phyloP scores from a whole-genome alignment of 1,284 basidiomycete species.

The Athelia psychrophila region DNA sequence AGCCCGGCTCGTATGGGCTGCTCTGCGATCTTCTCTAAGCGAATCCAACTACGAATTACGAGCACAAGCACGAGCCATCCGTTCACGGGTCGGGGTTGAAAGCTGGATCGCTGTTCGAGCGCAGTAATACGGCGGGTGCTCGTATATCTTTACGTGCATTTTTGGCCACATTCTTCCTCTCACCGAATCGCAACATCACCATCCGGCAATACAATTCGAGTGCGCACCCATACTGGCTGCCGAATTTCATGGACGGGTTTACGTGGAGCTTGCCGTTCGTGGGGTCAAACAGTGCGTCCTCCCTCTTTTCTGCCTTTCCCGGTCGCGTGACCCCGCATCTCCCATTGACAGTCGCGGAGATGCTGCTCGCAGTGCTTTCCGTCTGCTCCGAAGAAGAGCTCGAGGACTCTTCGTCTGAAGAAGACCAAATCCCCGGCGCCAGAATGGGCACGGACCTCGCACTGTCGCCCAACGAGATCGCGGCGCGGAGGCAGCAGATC shows the following conservation, averaged over 20 bases:
- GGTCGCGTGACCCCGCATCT: constrained; percentile 1
- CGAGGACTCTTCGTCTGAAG: constrained; percentile 55
- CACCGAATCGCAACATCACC: constrained; percentile 97
- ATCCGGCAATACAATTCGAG: constrained; percentile 96
- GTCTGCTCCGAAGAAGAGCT: constrained; percentile 96
- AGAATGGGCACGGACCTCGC: constrained; percentile 27
- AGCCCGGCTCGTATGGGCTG: constrained; percentile 90
- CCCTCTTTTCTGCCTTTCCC: background rate
- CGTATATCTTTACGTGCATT: constrained; percentile 96
- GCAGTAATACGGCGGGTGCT: constrained; percentile 93
- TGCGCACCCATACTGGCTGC: constrained; percentile 89
- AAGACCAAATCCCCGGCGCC: constrained; percentile 29
- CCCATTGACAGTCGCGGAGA: constrained; percentile 76
- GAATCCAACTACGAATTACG: constrained; percentile 83
- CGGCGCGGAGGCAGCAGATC: constrained; percentile 71
- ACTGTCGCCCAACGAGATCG: constrained; percentile 40
- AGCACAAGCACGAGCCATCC: constrained; percentile 48
- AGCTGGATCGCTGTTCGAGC: constrained; percentile 64
- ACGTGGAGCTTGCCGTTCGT: constrained; percentile 99
- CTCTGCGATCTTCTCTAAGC: constrained; percentile 97
- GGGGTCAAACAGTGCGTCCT: constrained; percentile 85
- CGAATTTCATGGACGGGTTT: constrained; percentile 99
- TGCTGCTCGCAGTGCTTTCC: constrained; percentile 93
- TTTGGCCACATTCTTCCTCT: no score
- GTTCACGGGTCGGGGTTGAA: constrained; percentile 32